These are phyloP conservation scores for Boletus reticulatus DNA, from an alignment of 768 basidiomycete species.

Conservation along the genomic window DNA sequence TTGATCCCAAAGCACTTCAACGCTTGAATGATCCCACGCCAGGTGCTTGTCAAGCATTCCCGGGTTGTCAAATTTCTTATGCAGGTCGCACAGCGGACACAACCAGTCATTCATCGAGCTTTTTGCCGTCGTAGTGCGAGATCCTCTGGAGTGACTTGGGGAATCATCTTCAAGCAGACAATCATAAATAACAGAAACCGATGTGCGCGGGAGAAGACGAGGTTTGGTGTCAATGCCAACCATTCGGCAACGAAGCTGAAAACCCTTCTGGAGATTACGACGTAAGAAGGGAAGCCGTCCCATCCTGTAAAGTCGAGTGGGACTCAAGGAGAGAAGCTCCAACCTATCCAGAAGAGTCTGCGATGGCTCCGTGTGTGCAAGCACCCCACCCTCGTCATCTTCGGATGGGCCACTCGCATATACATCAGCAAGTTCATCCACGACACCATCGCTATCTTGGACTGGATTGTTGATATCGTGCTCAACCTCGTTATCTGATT, in stretches of 20 bases:
- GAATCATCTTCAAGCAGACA: conserved; percentile 7
- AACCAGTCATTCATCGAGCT: conserved; percentile 37
- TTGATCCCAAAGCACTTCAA: conserved; percentile 38
- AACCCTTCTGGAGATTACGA: conserved; percentile 50
- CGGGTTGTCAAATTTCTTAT: conserved; percentile 40
- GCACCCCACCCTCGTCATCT: conserved; percentile 4
- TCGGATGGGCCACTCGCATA: conserved; percentile 6
- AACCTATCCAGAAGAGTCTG: conserved; percentile 36
- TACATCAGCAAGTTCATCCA: conserved; percentile 1
- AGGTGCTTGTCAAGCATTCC: conserved; percentile 49
- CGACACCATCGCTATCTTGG: conserved; percentile 2
- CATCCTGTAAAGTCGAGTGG: conserved; percentile 37
- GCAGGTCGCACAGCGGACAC: conserved; percentile 56
- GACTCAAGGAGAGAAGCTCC: conserved; percentile 30
- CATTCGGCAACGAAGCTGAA: conserved; percentile 40
- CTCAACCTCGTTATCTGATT: conserved; percentile 2
- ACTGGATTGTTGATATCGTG: background rate
- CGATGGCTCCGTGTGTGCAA: conserved; percentile 25
- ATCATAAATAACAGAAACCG: conserved; percentile 26
- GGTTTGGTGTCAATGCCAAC: conserved; percentile 35
- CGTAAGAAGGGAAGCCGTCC: conserved; percentile 53
- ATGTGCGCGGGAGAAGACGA: conserved; percentile 13
- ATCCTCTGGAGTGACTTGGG: conserved; percentile 10
- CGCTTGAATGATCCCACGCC: conserved; percentile 45
- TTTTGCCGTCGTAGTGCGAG: conserved; percentile 7